A percentile compares a stretch with the other conserved stretches of the same genome.
Evolutionary conservation across 345 rosid genomes (phyloP).

Genomic region (Mercurialis annua): DNA sequence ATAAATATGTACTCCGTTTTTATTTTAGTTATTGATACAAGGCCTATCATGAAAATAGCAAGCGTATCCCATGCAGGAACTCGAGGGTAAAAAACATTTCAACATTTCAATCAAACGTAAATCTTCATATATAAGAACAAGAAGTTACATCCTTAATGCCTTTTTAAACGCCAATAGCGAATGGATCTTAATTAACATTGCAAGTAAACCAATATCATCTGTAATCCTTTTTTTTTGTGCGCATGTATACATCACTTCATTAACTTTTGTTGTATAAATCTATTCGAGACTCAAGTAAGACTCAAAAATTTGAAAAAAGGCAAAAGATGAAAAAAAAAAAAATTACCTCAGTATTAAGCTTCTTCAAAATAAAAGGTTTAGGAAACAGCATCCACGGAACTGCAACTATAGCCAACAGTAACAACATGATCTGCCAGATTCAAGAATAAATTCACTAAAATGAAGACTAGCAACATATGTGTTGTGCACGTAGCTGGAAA

Average conservation of each 20-base stretch:
- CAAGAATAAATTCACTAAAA: constrained; percentile 18
- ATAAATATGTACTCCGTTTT: background rate
- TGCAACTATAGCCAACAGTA: constrained; percentile 75
- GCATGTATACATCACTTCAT: background rate
- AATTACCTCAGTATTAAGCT: constrained; percentile 74
- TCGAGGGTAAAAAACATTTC: background rate
- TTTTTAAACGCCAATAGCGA: background rate
- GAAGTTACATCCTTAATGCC: background rate
- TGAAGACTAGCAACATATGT: constrained; percentile 14
- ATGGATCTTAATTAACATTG: background rate
- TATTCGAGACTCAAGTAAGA: background rate
- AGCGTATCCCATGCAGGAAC: background rate
- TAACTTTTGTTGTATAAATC: background rate
- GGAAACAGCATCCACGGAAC: constrained; percentile 99
- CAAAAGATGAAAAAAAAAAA: background rate
- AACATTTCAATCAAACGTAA: background rate
- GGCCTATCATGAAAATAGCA: background rate
- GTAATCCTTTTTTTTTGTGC: too few relatives aligned
- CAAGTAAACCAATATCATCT: too few relatives aligned
- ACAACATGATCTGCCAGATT: constrained; percentile 65
- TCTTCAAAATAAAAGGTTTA: constrained; percentile 86
- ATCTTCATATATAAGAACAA: background rate
- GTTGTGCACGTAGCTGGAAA: background rate
- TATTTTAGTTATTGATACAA: background rate
- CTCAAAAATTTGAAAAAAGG: background rate